Evolutionary conservation across 169 alveolate genomes (phyloP).

Genomic region (Fabrea salina): DNA sequence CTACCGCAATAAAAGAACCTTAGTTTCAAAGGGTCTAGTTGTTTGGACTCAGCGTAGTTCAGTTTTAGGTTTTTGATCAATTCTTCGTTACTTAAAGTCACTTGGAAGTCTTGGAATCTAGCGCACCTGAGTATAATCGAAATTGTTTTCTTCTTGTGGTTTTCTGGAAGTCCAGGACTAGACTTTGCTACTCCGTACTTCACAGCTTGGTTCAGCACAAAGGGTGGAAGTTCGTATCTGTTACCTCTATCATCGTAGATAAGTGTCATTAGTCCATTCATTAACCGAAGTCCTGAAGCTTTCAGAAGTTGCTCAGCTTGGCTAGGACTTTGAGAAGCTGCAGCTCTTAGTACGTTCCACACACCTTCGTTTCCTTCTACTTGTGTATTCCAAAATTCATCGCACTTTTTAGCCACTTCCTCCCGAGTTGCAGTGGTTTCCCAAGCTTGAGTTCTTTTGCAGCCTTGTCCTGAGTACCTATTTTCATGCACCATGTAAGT

Average conservation of each 20-base stretch:
- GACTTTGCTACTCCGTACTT: constrained; percentile 10
- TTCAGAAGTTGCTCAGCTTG: background rate
- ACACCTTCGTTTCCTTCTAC: constrained; percentile 25
- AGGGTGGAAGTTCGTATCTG: constrained; percentile 33
- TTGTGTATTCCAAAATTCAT: constrained; percentile 23
- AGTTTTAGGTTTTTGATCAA: too few relatives aligned
- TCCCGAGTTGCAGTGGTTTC: constrained; percentile 2
- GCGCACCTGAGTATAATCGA: too few relatives aligned
- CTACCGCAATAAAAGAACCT: constrained; percentile 28
- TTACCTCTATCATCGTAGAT: constrained; percentile 8
- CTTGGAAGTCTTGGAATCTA: too few relatives aligned
- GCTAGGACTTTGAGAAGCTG: background rate
- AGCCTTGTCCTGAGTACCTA: constrained; percentile 21
- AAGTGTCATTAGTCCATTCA: background rate
- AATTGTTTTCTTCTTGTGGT: too few relatives aligned
- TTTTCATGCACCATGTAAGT: background rate
- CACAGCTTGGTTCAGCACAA: constrained; percentile 6
- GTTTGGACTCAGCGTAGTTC: too few relatives aligned
- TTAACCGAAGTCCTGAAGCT: background rate
- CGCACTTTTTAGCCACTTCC: constrained; percentile 14
- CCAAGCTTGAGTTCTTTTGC: constrained; percentile 35
- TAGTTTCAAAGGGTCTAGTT: too few relatives aligned
- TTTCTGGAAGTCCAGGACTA: background rate
- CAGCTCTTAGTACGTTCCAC: constrained; percentile 23
- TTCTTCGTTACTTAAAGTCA: too few relatives aligned